Base-by-base conservation (phyloP, 2,329 filamentous ascomycete genomes). In the Fusarium bactridioides region DNA sequence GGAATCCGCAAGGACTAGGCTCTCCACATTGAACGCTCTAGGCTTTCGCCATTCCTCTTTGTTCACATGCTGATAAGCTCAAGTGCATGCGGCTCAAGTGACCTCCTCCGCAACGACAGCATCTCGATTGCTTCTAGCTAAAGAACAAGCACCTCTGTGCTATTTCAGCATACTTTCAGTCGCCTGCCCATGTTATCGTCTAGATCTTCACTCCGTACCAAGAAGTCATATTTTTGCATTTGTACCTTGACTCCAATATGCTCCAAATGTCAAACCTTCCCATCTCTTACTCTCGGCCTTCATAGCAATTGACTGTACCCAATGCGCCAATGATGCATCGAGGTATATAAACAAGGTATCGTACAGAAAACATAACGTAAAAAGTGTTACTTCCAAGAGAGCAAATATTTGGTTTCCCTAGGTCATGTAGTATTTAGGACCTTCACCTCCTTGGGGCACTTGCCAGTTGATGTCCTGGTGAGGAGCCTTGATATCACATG, bases 401-500 rank as follows among this genome's bases (percentile, higher is more conserved):
- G 55, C 40, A 48, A n/a, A 29, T 48, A 38, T 18, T 55, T 48
- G 61, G 19, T 31, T 53, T 58, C 31, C 38, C 77, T 72, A 89
- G n/a, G 89, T 90, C 89, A 91, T 90, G 82, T 91, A 92, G 79
- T 92, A 92, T 81, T 92, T 92, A 40, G 90, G 90, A 3, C 90
- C 90, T 76, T 91, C 96, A 57, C 95, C 96, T 74, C 96, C 95
- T 80, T 98, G 94, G 11, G 96, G 96, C 37, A 96, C 96, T 76
- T 94, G 90, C 94, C 94, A 97, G 82, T 97, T 98, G 83, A 99
- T 98, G 80, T 98, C 96, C 85, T 99, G 96, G 70, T 92, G 90
- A 12, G 96, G 96, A 21, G 94, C 95, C 85, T 99, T 99, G 85
- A 99, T 99, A 82, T 99, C 96, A 82, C 96, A 99, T 19, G 96